Conservation (phyloP, 179 eudicot genomes). For the Beta macrorhiza region DNA sequence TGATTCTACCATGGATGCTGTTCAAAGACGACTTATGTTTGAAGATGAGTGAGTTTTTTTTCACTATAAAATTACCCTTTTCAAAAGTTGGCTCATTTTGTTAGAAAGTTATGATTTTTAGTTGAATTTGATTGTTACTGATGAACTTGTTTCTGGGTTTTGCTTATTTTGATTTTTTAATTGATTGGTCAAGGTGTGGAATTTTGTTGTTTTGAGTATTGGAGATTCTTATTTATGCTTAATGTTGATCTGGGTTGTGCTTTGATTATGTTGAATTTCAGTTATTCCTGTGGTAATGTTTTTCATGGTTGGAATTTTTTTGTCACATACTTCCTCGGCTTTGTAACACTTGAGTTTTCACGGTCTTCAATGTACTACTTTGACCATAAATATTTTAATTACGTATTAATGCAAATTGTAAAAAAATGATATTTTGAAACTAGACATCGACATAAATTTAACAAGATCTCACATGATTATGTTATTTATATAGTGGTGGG, state of each 20-base stretch:
- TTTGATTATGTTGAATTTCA: not conserved
- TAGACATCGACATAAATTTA: too few species aligned
- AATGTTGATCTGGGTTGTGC: constrained; percentile 10
- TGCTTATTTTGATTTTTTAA: not conserved
- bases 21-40: constrained; percentile 90
- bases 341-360: too few species aligned
- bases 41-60: constrained; percentile 72
- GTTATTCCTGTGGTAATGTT: not conserved
- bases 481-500: too few species aligned
- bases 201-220: not conserved
- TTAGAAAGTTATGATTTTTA: not conserved
- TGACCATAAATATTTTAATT: too few species aligned
- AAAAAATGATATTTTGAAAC: too few species aligned
- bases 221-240: not conserved
- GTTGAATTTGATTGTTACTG: not conserved
- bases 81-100: not conserved
- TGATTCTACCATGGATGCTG: constrained; percentile 82
- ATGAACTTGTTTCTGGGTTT: not conserved
- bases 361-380: too few species aligned
- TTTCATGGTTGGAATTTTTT: not conserved
- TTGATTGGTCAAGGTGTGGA: not conserved
- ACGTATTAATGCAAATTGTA: too few species aligned
- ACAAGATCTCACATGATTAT: too few species aligned
- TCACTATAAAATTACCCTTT: not conserved
- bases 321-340: not conserved